Percentiles rank a stretch among this genome's conserved stretches.
Evolutionary conservation across 805 yeast genomes (phyloP).

Genomic region (Starmerella stigmatis): DNA sequence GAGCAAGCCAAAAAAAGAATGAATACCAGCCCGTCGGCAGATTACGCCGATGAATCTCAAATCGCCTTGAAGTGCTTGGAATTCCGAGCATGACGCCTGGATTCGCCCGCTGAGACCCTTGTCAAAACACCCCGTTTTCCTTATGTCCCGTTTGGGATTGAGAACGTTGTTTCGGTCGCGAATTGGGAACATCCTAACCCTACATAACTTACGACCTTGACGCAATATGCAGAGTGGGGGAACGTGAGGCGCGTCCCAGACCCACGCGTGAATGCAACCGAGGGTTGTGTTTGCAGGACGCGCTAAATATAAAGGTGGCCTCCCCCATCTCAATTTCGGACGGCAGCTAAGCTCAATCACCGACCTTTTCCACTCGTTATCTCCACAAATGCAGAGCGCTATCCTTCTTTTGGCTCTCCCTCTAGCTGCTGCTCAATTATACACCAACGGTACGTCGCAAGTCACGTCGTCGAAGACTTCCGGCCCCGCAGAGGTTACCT

Average conservation of each 20-base stretch:
- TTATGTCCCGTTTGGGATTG: too few species aligned
- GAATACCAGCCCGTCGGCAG: too few species aligned
- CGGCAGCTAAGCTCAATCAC: neutral
- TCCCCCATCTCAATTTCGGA: neutral
- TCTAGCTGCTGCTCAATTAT: slow-evolving; percentile 4
- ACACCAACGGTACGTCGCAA: neutral
- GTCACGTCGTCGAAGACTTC: slow-evolving; percentile 4
- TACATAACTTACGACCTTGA: neutral
- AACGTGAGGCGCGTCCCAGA: neutral
- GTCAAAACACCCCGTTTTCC: too few species aligned
- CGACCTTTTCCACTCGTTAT: slow-evolving; percentile 2
- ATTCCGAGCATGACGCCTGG: too few species aligned
- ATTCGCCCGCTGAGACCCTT: too few species aligned
- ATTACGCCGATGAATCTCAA: too few species aligned
- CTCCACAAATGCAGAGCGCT: neutral
- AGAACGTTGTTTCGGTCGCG: too few species aligned
- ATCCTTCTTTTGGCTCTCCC: slow-evolving; percentile 1
- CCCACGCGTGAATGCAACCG: neutral
- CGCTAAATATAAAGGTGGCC: slow-evolving; percentile 2
- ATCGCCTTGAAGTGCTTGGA: too few species aligned
- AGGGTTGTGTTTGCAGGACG: neutral
- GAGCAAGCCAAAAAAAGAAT: neutral
- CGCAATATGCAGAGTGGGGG: neutral
- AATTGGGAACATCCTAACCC: too few species aligned
- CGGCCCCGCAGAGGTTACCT: slow-evolving; percentile 5